Evolutionary conservation across 805 yeast species (phyloP).

Genomic region (Ogataea ramenticola): DNA sequence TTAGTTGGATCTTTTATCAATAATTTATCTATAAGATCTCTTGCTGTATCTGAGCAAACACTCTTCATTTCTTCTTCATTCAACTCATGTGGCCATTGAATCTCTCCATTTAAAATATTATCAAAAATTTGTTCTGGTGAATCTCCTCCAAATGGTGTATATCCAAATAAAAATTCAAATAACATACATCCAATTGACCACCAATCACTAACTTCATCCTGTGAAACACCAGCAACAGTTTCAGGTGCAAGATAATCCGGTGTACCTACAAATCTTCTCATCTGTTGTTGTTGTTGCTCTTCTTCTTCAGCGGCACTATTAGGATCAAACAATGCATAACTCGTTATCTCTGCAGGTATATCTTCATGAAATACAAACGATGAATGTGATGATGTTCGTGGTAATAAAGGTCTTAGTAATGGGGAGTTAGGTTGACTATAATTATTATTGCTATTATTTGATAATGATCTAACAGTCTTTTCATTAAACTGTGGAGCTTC

Average conservation of each 20-base stretch:
- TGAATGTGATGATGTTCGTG: constrained; percentile 46
- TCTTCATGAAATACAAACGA: constrained; percentile 54
- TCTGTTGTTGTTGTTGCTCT: constrained; percentile 40
- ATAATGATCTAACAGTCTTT: constrained; percentile 9
- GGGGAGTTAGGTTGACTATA: constrained; percentile 37
- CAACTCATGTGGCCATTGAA: constrained; percentile 83
- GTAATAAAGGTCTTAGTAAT: constrained; percentile 36
- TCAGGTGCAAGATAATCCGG: constrained; percentile 98
- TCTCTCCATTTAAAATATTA: constrained; percentile 64
- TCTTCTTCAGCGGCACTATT: constrained; percentile 9
- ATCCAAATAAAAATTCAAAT: constrained; percentile 87
- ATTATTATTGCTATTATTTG: constrained; percentile 34
- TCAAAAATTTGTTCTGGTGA: constrained; percentile 77
- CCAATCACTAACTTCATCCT: constrained; percentile 90
- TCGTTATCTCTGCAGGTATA: constrained; percentile 19
- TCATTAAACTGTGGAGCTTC: background rate
- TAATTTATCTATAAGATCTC: constrained; percentile 61
- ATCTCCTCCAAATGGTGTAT: constrained; percentile 87
- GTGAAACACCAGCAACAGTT: constrained; percentile 78
- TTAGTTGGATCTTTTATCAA: constrained; percentile 55
- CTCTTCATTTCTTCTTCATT: constrained; percentile 43
- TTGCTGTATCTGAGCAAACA: constrained; percentile 58
- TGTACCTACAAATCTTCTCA: constrained; percentile 82
- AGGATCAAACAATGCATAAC: constrained; percentile 72
- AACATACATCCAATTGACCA: constrained; percentile 97